phyloP scores from a whole-genome alignment of 495 filamentous ascomycete species.

The Tuber microsphaerosporum region DNA sequence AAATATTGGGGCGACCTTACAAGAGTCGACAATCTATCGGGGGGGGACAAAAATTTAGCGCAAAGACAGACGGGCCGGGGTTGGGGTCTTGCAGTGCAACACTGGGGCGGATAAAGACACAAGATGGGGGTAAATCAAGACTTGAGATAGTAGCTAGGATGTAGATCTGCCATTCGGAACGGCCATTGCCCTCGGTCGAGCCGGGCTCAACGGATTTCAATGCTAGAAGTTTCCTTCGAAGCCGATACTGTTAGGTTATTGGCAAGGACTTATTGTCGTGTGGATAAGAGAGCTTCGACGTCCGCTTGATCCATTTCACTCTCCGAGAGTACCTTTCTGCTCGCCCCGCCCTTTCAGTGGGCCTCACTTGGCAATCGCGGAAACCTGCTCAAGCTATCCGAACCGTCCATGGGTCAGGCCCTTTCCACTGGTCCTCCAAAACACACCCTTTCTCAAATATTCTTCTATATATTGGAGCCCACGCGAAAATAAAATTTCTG shows the following conservation, averaged over 20 bases:
- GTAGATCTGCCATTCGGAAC: not conserved
- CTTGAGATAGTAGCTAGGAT: not conserved
- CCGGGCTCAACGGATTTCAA: not conserved
- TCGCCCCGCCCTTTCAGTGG: not conserved
- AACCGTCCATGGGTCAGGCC: not conserved
- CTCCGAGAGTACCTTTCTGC: not conserved
- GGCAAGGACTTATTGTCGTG: not conserved
- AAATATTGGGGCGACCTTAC: not conserved
- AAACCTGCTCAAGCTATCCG: not conserved
- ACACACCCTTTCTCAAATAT: constrained; percentile 1
- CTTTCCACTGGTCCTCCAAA: not conserved
- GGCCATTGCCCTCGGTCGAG: not conserved
- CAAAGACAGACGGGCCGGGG: not conserved
- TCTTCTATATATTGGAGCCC: not conserved
- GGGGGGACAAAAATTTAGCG: not conserved
- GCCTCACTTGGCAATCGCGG: not conserved
- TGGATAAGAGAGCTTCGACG: not conserved
- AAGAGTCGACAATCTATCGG: not conserved
- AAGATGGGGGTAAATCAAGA: not conserved
- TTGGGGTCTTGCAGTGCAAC: not conserved
- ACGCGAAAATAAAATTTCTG: not conserved
- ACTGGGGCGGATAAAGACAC: not conserved
- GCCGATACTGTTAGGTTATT: not conserved
- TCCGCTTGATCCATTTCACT: not conserved
- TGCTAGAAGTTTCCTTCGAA: not conserved